Conservation (phyloP, 768 basidiomycete species). For the Boletus sp. region DNA sequence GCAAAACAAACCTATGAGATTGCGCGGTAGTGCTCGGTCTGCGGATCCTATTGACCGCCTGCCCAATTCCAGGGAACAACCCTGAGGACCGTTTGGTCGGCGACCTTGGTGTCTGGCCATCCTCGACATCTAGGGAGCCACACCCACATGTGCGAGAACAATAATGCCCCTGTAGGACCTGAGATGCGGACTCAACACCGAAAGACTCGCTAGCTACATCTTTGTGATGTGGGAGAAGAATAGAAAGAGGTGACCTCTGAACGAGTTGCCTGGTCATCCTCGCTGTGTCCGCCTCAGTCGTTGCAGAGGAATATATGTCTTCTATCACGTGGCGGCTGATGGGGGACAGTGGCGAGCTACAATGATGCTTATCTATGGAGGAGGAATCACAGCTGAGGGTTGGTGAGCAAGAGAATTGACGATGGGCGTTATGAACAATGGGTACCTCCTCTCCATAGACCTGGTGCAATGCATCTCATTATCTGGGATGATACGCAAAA, state of each 20-base stretch:
- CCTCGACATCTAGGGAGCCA: neutral
- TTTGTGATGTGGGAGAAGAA: neutral
- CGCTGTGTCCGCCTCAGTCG: neutral
- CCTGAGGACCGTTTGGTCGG: neutral
- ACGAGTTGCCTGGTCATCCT: neutral
- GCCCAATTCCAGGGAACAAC: neutral
- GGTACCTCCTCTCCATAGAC: conserved; percentile 6
- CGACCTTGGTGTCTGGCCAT: neutral
- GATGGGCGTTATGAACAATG: neutral
- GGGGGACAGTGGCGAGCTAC: conserved; percentile 17
- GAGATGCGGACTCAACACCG: neutral
- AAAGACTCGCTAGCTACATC: neutral
- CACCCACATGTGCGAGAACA: neutral
- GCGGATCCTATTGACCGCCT: neutral
- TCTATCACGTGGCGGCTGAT: conserved; percentile 17
- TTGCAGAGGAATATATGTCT: conserved; percentile 8
- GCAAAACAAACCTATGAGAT: conserved; percentile 11
- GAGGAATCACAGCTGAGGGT: conserved; percentile 1
- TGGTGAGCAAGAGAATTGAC: neutral
- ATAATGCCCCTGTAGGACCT: neutral
- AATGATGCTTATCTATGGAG: neutral
- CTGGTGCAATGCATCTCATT: neutral
- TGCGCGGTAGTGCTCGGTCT: neutral
- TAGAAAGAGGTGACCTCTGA: neutral
- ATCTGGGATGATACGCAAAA: conserved; percentile 19